Base-by-base conservation (phyloP, 768 basidiomycete species). In the Boletus rubroflammeus region DNA sequence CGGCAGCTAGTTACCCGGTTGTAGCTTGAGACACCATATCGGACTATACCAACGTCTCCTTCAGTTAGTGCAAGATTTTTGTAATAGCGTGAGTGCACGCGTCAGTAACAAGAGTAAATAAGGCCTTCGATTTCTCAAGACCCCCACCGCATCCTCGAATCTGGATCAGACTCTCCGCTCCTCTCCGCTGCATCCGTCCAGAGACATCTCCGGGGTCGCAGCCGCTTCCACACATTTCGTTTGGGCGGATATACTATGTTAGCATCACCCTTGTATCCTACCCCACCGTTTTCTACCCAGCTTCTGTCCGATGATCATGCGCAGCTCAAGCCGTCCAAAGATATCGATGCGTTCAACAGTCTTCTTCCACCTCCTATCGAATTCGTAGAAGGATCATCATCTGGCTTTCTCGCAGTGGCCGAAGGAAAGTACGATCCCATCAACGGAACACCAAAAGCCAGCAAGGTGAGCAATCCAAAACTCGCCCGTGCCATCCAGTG, bases 391-490 rank as follows among this genome's bases (percentile, higher is more conserved):
- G 90, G 90, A 21, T 91, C 90, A 3, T 91, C 90, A 14, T 83
- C 88, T 41, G 88, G 88, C 3, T 73, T 83, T 14, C 72, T 90
- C 32, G 85, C 84, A 42, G 78, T 88, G 6, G 80, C 81, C 25
- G 86, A 88, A 61, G 83, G 84, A 40, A 90, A 85, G 68, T 93
- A 91, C 66, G 82, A 88, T 58, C 86, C 90, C 26, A 90, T 93
- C 67, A 93, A 92, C 59, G 81, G 75, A 42, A 78, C 81, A 19
- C 81, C 86, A 15, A 81, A 81, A 65, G 66, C 75, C 34, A 62
- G 71, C 54, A 80, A 81, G 64, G 84, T 83, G 60, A 67, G 79
- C 67, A 15, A 39, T 21, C 46, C 23, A 19, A 38, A 45, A 34
- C 40, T 35, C 2, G 17, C n/a, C 19, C 34, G 31, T 42, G 50